Evolutionary conservation across 2,329 filamentous ascomycete species (phyloP).

Genomic region (Helminthosporium solani): DNA sequence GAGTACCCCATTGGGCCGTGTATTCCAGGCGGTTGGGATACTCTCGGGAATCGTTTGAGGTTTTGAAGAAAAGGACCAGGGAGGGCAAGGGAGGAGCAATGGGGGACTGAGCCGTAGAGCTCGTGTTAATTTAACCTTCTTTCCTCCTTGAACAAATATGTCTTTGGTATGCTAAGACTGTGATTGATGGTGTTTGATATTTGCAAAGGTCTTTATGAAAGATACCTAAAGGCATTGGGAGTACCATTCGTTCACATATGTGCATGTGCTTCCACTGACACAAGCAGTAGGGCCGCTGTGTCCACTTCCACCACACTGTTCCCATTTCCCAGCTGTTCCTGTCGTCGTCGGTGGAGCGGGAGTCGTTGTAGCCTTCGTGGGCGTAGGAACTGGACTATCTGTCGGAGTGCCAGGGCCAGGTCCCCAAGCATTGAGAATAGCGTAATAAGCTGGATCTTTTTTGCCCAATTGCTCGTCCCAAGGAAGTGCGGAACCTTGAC

Average conservation of each 20-base stretch:
- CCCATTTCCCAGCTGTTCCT: slow-evolving; percentile 20
- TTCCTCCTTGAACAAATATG: too few relatives aligned
- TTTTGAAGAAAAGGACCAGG: too few relatives aligned
- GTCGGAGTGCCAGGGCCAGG: slow-evolving; percentile 2
- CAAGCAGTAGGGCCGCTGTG: slow-evolving; percentile 46
- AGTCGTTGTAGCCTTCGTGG: neutral
- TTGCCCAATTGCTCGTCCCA: slow-evolving; percentile 50
- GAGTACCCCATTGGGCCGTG: too few relatives aligned
- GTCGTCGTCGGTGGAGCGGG: neutral
- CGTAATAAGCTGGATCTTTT: slow-evolving; percentile 39
- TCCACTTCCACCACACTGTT: slow-evolving; percentile 49
- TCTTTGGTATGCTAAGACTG: too few relatives aligned
- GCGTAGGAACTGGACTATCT: neutral
- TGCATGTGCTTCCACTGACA: slow-evolving; percentile 43
- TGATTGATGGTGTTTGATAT: too few relatives aligned
- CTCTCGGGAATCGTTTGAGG: too few relatives aligned
- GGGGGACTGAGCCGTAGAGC: too few relatives aligned
- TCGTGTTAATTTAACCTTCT: too few relatives aligned
- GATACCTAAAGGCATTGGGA: slow-evolving; percentile 12
- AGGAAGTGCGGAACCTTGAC: slow-evolving; percentile 46
- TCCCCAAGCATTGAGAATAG: slow-evolving; percentile 21
- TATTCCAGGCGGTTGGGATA: too few relatives aligned
- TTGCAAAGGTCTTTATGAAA: too few relatives aligned
- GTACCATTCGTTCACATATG: slow-evolving; percentile 46
- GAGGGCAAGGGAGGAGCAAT: too few relatives aligned